Evolutionary conservation across 164 flowering plant genomes (phyloP).

Genomic region (Aristolochia fimbriata): DNA sequence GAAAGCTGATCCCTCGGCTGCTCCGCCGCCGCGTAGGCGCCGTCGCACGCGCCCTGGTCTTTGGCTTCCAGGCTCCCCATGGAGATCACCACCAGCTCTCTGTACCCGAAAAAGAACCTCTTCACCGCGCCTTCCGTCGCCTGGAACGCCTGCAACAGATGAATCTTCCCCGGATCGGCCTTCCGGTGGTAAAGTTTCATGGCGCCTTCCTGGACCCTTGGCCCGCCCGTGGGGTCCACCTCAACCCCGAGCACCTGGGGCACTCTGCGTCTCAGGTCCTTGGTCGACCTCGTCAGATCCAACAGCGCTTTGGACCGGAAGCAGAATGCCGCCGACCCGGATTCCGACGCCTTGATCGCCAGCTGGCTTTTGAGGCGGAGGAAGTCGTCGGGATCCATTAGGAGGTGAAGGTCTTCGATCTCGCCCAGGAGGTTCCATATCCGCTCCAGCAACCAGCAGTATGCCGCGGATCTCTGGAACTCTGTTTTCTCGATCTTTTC

Average conservation of each 20-base stretch:
- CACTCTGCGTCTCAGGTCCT: constrained; percentile 66
- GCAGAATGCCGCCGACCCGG: constrained; percentile 51
- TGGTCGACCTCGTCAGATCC: constrained; percentile 41
- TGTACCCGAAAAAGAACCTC: constrained; percentile 59
- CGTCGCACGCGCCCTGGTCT: constrained; percentile 21
- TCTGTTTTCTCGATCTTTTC: constrained; percentile 22
- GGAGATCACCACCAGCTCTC: constrained; percentile 46
- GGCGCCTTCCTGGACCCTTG: constrained; percentile 83
- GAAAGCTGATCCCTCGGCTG: constrained; percentile 34
- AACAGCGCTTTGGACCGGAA: constrained; percentile 54
- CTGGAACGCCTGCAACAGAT: constrained; percentile 68
- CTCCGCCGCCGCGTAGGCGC: constrained; percentile 13
- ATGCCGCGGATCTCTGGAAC: constrained; percentile 35
- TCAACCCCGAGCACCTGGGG: constrained; percentile 72
- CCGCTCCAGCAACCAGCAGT: constrained; percentile 55
- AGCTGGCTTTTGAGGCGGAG: constrained; percentile 54
- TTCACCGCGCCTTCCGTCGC: constrained; percentile 65
- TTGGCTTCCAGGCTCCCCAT: constrained; percentile 85
- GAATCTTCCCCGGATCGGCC: constrained; percentile 36
- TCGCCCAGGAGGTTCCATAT: constrained; percentile 66
- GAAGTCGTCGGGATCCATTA: constrained; percentile 85
- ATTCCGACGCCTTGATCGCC: constrained; percentile 23
- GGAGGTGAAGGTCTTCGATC: constrained; percentile 53
- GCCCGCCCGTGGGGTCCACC: constrained; percentile 91
- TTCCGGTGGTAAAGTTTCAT: constrained; percentile 57